These are phyloP conservation scores for Adansonia rubrostipa DNA, from an alignment of 441 rosid species.

Conservation along the genomic window DNA sequence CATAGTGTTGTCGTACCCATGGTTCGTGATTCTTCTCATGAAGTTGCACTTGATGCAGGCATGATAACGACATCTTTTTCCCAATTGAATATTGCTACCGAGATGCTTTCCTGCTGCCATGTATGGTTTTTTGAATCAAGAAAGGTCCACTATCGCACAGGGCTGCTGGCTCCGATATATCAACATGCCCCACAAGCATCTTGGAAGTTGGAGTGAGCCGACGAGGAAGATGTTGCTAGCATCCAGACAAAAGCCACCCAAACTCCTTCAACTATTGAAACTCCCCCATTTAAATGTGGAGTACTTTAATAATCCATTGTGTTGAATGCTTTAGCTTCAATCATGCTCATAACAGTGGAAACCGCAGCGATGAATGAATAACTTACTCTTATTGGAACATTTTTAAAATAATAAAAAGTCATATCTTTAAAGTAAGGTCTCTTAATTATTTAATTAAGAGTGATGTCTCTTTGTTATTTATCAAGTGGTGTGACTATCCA, in stretches of 20 bases:
- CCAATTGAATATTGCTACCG: constrained; percentile 16
- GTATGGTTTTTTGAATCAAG: not conserved
- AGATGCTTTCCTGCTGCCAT: constrained; percentile 7
- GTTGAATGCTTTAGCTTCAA: constrained; percentile 8
- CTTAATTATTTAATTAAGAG: too few species aligned
- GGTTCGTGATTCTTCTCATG: constrained; percentile 19
- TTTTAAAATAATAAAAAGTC: too few species aligned
- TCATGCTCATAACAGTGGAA: too few species aligned
- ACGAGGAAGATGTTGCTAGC: constrained; percentile 34
- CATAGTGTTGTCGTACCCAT: constrained; percentile 2
- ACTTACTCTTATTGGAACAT: too few species aligned
- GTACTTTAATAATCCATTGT: not conserved
- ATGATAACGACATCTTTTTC: constrained; percentile 27
- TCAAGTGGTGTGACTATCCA: too few species aligned
- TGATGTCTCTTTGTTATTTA: too few species aligned
- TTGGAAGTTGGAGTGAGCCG: constrained; percentile 23
- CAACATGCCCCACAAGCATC: constrained; percentile 35
- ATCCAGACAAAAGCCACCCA: constrained; percentile 36
- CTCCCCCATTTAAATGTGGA: not conserved
- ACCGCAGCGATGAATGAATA: not conserved
- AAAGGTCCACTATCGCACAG: not conserved
- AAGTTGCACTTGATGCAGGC: constrained; percentile 28
- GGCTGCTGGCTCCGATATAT: constrained; percentile 17
- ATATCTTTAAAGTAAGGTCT: too few species aligned
- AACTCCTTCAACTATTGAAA: constrained; percentile 19